Base-by-base conservation (phyloP, 2,329 filamentous ascomycete species). In the Chaetomiaceae sp. region DNA sequence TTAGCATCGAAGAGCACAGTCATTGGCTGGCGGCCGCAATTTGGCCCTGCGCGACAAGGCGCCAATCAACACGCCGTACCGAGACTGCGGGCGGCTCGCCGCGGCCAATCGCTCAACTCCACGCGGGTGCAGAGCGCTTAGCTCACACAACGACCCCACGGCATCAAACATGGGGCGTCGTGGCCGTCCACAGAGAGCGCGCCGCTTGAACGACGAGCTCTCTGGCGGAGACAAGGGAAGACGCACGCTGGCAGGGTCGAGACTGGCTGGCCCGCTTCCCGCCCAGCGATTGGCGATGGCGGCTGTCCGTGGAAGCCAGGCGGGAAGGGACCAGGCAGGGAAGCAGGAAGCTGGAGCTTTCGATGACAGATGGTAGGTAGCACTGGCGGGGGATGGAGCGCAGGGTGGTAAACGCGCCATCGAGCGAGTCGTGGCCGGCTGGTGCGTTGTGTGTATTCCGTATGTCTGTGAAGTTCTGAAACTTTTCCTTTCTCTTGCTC, bases 111-210 rank as follows among this genome's bases (percentile, higher is more conserved):
- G 38, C 19, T 39, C 51, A 47, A 42, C 51, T 33, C 35, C 38
- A 46, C 45, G 46, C 55, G 45, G 44, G 52, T 52, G 45, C 44
- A 51, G 56, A 64, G 69, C 69, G 69, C 65, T 64, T 69, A 66
- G 64, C 61, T 58, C 60, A 65, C 50, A 65, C 64, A 56, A 47
- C 47, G 30, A 18, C 42, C 44, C 48, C 47, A 26, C 45, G 38
- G 26, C 43, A 38, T 52, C 52, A 45, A 38, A 49, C 41, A 26
- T 29, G 47, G 27, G 34, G 24, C 42, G n/a, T 38, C 26, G 27
- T 41, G 36, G 34, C 19, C 11, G 46, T 53, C 54, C 56, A 56
- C 51, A 57, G 45, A 53, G 50, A 47, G 42, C 50, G 34, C 47
- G 38, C 36, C 41, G 22, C 47, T 54, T 47, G 45, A n/a, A 47